These are phyloP conservation scores for Geotrichum carabidarum DNA, from an alignment of 1,139 yeast species.

Conservation along the genomic window DNA sequence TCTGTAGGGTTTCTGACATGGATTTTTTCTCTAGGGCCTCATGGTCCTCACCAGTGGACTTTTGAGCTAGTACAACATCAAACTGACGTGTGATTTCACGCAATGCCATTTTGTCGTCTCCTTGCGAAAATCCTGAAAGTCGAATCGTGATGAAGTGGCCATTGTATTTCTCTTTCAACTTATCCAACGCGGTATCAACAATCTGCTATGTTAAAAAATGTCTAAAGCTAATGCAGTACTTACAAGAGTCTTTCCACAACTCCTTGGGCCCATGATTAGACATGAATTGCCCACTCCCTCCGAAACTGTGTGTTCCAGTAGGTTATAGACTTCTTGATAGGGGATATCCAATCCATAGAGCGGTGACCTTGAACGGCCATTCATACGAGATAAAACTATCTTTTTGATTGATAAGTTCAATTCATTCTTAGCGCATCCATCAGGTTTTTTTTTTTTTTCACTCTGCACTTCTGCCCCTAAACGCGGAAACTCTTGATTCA, in stretches of 20 bases:
- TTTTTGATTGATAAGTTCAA: neutral
- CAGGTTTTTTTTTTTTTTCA: neutral
- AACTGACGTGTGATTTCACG: slow-evolving; percentile 82
- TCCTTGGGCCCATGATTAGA: slow-evolving; percentile 72
- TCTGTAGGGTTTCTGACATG: slow-evolving; percentile 50
- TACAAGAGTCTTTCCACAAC: slow-evolving; percentile 63
- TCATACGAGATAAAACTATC: slow-evolving; percentile 1
- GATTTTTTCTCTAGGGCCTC: slow-evolving; percentile 44
- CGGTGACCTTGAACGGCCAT: slow-evolving; percentile 7
- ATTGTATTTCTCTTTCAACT: slow-evolving; percentile 41
- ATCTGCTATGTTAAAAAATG: slow-evolving; percentile 28
- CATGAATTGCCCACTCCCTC: slow-evolving; percentile 79
- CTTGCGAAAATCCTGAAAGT: slow-evolving; percentile 66
- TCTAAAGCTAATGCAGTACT: too few relatives aligned
- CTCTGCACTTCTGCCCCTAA: neutral
- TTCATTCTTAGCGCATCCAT: neutral
- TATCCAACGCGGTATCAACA: slow-evolving; percentile 52
- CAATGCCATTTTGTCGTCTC: slow-evolving; percentile 73
- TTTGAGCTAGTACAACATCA: slow-evolving; percentile 44
- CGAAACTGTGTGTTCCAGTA: slow-evolving; percentile 61
- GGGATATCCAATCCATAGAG: slow-evolving; percentile 34
- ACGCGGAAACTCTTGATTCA: slow-evolving; percentile 2
- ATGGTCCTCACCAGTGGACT: slow-evolving; percentile 8
- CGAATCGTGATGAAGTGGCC: slow-evolving; percentile 54
- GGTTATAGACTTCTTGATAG: slow-evolving; percentile 46